Conservation (phyloP, 306 rosid species). For the Acacia confusa region DNA sequence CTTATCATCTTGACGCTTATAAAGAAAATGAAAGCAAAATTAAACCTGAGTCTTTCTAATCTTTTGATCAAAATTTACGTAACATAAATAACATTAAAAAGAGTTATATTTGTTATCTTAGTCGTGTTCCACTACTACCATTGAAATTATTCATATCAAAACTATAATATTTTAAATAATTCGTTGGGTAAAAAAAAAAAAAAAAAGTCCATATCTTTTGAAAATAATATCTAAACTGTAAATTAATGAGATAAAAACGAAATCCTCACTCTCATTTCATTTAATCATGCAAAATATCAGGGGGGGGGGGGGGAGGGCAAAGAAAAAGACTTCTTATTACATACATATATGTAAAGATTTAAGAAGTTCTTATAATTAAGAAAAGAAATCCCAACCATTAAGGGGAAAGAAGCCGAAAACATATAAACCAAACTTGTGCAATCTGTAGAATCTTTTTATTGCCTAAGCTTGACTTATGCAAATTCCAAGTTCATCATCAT, state of each 20-base stretch:
- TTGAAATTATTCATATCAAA: no score
- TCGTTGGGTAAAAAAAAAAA: no score
- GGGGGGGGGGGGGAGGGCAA: no score
- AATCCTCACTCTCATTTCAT: not conserved
- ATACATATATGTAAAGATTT: not conserved
- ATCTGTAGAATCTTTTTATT: not conserved
- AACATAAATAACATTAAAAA: no score
- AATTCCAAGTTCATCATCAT: not conserved
- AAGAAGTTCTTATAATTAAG: not conserved
- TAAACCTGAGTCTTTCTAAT: no score
- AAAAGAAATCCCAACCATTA: no score
- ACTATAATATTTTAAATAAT: no score
- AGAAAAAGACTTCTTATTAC: not conserved
- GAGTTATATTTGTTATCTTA: no score
- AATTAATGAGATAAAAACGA: not conserved
- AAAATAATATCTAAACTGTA: not conserved
- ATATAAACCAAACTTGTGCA: not conserved
- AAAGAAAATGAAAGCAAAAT: no score
- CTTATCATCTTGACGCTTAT: no score
- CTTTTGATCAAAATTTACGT: no score
- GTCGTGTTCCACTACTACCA: no score
- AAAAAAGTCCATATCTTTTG: not conserved
- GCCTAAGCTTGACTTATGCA: not conserved
- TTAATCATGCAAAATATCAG: not conserved
- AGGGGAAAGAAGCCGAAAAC: not conserved